Base-by-base conservation (phyloP, 441 rosid genomes). In the Jatropha podagrica region DNA sequence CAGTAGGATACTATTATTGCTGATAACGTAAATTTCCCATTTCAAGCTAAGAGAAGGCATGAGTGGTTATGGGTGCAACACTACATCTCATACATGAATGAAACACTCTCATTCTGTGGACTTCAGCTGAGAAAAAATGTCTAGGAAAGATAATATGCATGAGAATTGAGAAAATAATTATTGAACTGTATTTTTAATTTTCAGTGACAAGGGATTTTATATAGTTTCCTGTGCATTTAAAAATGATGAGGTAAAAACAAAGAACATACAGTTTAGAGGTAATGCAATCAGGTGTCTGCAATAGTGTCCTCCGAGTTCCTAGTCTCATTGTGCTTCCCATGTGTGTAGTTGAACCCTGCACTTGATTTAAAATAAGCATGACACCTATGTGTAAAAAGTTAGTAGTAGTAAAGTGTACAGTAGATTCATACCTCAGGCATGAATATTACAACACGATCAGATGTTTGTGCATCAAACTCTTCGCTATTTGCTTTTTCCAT, bases 281-380 rank as follows among this genome's bases (percentile, higher is more conserved):
- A 74, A 80, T 85, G 85, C 94, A 92, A 74, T 94, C 89, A 72
- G 84, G 69, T 78, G 84, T 87, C 86, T 84, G 89, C 66, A 94
- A 88, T 83, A 89, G 76, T 54, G 98, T 94, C 85, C 83, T 92
- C 81, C 98, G 87, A 74, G 97, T 88, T 65, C 98, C 98, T 62
- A 91, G 80, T 61, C 98, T 89, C 98, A 94, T 94, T 38, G 98
- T 94, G 76, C 95, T 94, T 60, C 98, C 98, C 97, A 94, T 94
- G 76, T 91, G 97, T 76, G 98, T 94, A 79, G 90, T 92, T 71
- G 98, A 94, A 79, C 95, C 97, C 95, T 88, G 68, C 49, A 17
- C 68, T 12, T 74, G 72, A 66, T 49, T 3, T 32, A 42, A 55
- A 44, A 72, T 46, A 67, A 86, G 52, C 81, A 86, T 85, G 83